These are phyloP conservation scores for Syncephalis fuscata DNA, from an alignment of 371 early-diverging fungal genomes.

Conservation along the genomic window DNA sequence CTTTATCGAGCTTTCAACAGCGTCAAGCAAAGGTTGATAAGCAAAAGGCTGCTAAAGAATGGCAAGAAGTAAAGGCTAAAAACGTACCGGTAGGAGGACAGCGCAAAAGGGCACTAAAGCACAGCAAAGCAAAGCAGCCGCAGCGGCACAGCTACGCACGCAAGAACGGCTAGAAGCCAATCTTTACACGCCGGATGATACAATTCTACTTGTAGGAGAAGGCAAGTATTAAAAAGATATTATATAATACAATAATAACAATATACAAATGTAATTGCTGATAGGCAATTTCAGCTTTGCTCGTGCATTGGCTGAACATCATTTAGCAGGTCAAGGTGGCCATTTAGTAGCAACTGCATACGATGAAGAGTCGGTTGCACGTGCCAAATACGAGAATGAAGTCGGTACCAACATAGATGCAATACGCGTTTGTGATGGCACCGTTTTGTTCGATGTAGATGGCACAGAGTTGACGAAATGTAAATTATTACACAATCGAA, in stretches of 20 bases:
- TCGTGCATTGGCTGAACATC: conserved; percentile 32
- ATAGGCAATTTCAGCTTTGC: conserved; percentile 72
- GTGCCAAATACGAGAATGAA: conserved; percentile 61
- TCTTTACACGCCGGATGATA: conserved; percentile 15
- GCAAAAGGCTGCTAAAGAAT: too few species aligned
- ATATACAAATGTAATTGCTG: background rate
- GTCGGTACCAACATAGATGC: conserved; percentile 41
- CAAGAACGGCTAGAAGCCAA: conserved; percentile 15
- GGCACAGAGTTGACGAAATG: conserved; percentile 47
- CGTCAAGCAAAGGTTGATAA: too few species aligned
- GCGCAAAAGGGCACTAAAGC: too few species aligned
- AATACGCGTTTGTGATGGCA: conserved; percentile 34
- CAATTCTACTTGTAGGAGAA: conserved; percentile 7
- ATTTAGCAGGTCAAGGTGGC: conserved; percentile 19
- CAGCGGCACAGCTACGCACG: too few species aligned
- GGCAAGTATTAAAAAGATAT: conserved; percentile 1
- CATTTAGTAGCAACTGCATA: conserved; percentile 57
- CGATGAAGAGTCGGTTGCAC: conserved; percentile 46
- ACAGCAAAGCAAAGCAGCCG: too few species aligned
- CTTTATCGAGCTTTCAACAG: too few species aligned
- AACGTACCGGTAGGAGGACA: too few species aligned
- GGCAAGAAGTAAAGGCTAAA: too few species aligned
- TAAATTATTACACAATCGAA: conserved; percentile 29
- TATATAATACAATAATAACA: background rate
- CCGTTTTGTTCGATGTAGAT: conserved; percentile 63